Evolutionary conservation across 1,139 yeast species (phyloP).

Genomic region (Zygoascus meyerae): DNA sequence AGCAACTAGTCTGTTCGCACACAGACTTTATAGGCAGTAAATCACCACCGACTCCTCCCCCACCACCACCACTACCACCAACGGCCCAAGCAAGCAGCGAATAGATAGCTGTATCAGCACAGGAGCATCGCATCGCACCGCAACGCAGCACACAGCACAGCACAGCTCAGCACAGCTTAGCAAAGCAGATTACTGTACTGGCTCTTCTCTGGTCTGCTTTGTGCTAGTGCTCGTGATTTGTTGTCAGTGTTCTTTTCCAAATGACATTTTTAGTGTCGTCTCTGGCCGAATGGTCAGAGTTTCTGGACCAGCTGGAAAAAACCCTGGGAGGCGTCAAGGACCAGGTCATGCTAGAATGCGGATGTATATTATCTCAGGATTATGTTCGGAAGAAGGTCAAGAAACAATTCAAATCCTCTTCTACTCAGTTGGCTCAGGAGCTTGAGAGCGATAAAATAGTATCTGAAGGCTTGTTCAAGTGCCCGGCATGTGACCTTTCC

Average conservation of each 20-base stretch:
- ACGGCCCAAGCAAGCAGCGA: too few relatives aligned
- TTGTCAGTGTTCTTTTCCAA: background rate
- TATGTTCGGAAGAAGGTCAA: slow-evolving; percentile 2
- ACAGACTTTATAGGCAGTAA: too few relatives aligned
- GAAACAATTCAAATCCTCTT: background rate
- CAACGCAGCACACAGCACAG: too few relatives aligned
- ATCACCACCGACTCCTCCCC: too few relatives aligned
- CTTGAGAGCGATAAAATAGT: background rate
- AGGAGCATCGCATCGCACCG: too few relatives aligned
- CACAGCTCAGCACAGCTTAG: too few relatives aligned
- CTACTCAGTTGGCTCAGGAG: background rate
- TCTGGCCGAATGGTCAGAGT: slow-evolving; percentile 27
- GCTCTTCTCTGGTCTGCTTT: too few relatives aligned
- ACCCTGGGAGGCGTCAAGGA: slow-evolving; percentile 35
- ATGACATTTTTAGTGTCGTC: slow-evolving; percentile 15
- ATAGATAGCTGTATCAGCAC: too few relatives aligned
- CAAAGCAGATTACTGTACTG: too few relatives aligned
- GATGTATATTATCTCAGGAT: slow-evolving; percentile 61
- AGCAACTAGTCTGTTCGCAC: too few relatives aligned
- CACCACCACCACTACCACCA: too few relatives aligned
- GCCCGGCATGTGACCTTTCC: background rate
- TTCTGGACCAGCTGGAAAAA: slow-evolving; percentile 25
- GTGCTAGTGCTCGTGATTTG: too few relatives aligned
- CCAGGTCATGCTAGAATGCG: slow-evolving; percentile 58
- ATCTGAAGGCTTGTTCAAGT: background rate